Conservation (phyloP, 352 stramenopile genomes). For the Phytophthora pistaciae region DNA sequence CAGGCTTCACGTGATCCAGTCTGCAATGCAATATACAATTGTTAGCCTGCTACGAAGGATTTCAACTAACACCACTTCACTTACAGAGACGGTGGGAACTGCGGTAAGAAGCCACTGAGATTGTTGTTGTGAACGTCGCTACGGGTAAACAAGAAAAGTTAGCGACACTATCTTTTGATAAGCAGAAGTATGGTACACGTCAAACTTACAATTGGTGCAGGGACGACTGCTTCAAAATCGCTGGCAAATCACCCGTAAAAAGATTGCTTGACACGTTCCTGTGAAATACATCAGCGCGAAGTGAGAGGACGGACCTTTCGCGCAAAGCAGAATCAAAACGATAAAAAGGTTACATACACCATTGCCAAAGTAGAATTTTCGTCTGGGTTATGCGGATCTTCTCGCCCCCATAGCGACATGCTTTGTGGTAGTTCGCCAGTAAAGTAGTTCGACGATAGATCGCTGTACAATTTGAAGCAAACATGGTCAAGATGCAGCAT, state of each 20-base stretch:
- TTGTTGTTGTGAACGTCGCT: conserved; percentile 51
- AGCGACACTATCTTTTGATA: background rate
- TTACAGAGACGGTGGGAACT: conserved; percentile 43
- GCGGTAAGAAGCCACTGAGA: conserved; percentile 34
- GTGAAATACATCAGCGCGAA: background rate
- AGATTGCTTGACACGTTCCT: conserved; percentile 65
- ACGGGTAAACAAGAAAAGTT: conserved; percentile 1
- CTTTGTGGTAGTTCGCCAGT: conserved; percentile 46
- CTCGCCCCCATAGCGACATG: conserved; percentile 50
- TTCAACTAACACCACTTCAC: background rate
- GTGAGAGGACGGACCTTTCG: background rate
- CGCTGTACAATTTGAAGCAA: conserved; percentile 33
- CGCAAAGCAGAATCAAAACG: background rate
- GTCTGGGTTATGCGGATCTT: conserved; percentile 60
- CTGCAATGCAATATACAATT: conserved; percentile 12
- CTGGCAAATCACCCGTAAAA: conserved; percentile 48
- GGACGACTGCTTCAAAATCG: conserved; percentile 53
- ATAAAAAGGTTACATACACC: conserved; percentile 42
- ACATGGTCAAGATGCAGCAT: background rate
- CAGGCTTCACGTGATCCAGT: conserved; percentile 14
- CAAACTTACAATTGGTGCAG: conserved; percentile 61
- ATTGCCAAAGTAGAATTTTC: conserved; percentile 52
- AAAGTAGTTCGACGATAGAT: conserved; percentile 64
- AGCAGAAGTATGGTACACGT: background rate
- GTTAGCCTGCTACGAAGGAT: background rate